phyloP scores from a whole-genome alignment of 306 rosid species.

The Quercus cerris region DNA sequence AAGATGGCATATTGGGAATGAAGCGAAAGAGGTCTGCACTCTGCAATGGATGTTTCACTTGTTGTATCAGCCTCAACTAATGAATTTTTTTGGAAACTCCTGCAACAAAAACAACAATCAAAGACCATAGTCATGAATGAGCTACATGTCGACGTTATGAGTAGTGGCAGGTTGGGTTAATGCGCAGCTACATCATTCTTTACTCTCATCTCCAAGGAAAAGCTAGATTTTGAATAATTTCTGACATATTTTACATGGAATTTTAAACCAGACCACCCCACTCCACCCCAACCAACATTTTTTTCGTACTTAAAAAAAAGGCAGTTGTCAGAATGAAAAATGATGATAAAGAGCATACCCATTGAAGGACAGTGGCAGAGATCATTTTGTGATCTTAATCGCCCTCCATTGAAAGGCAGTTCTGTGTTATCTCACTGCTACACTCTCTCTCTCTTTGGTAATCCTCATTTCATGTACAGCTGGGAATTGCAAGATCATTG shows the following conservation, averaged over 20 bases:
- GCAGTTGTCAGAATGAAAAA: neutral
- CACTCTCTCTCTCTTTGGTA: constrained; percentile 13
- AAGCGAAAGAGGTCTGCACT: constrained; percentile 22
- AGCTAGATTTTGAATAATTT: neutral
- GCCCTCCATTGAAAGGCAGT: constrained; percentile 35
- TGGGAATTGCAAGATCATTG: no score
- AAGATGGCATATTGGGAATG: constrained; percentile 57
- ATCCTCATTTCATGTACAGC: no score
- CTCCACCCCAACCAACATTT: neutral
- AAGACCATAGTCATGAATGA: neutral
- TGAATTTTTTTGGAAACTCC: constrained; percentile 66
- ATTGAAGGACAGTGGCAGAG: constrained; percentile 42
- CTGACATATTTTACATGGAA: neutral
- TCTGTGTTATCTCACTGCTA: constrained; percentile 55
- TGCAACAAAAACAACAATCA: constrained; percentile 23
- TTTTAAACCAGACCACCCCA: neutral
- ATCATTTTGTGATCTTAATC: no score
- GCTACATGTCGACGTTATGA: no score
- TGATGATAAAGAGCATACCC: constrained; percentile 31
- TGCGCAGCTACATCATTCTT: neutral
- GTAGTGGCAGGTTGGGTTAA: neutral
- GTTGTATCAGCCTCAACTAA: constrained; percentile 62
- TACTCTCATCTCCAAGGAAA: neutral
- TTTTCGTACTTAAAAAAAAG: neutral
- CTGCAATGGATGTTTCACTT: constrained; percentile 29